Percentiles rank a stretch among this genome's conserved stretches.
Conservation (phyloP, 768 basidiomycete genomes). For the Lactifluus hygrophoroides region DNA sequence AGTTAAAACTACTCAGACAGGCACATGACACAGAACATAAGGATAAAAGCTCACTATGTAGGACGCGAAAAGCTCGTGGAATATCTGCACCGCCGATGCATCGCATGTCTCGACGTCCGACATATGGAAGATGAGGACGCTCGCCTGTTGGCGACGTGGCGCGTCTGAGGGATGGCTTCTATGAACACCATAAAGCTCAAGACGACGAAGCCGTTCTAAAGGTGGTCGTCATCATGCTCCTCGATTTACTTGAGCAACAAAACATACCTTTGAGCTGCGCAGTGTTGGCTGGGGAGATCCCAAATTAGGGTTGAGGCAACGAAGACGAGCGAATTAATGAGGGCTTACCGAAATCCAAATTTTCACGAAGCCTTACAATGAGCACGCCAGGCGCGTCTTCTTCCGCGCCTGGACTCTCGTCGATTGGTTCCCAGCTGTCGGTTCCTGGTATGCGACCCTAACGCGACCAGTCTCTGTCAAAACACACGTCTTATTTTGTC, state of each 20-base stretch:
- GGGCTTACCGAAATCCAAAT: conserved; percentile 87
- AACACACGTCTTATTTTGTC: neutral
- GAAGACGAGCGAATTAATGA: too few species aligned
- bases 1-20: too few species aligned
- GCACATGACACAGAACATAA: too few species aligned
- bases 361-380: conserved; percentile 85
- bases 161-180: conserved; percentile 84
- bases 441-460: conserved; percentile 87
- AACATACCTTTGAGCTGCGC: conserved; percentile 79
- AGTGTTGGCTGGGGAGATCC: conserved; percentile 65
- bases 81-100: conserved; percentile 86
- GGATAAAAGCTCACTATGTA: conserved; percentile 49
- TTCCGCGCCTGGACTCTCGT: conserved; percentile 75
- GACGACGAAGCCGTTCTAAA: conserved; percentile 64
- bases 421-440: conserved; percentile 82
- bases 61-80: conserved; percentile 68
- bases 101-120: conserved; percentile 87
- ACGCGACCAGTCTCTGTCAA: neutral
- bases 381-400: conserved; percentile 76
- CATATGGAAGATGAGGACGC: conserved; percentile 84
- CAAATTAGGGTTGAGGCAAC: conserved; percentile 1
- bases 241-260: neutral
- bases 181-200: conserved; percentile 81
- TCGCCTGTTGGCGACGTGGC: conserved; percentile 65
- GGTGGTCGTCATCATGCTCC: neutral